Evolutionary conservation across 2,329 filamentous ascomycete species (phyloP), one percentile per base, ranked within the genome.

Genomic region (Ascochyta clinopodiicola): DNA sequence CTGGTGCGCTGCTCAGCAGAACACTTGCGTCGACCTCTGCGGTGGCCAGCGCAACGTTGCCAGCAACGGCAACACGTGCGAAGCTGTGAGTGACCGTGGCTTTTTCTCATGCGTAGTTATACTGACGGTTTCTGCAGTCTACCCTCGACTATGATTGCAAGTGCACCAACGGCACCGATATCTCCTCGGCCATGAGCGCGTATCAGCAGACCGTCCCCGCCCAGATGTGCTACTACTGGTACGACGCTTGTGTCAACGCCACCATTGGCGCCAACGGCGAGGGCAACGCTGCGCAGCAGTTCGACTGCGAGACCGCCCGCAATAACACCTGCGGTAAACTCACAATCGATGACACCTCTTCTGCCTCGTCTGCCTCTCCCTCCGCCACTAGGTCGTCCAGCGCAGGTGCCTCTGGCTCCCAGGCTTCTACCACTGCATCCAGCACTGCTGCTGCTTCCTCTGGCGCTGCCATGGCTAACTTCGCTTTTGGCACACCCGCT

Each of bases 11-110:
- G 84, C 80, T 60, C 78, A 88, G 76, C 75, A 75, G 57, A 85
- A 86, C 74, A 81, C 80, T 39, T 89, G 87, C 77, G 84, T 83
- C 15, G 70, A 80, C 54, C 79, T 88, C 60, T 89, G 87, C 75
- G 79, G 79, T 59, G 80, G 70, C 54, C 65, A 66, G 49, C 71
- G 80, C 59, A 68, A 69, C 17, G 60, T 74, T n/a, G 68, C 67
- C 31, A 60, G 75, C 79, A 62, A 74, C 69, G 58, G 66, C 60
- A 88, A 88, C 77, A 73, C 68, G 44, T 89, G 87, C 71, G 79
- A 85, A 59, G 39, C 75, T 32, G 86, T 89, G 81, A 71, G 84
- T 75, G 8, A 9, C 10, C 13, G 27, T 3, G 4, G 6, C 13
- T 15, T 13, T 15, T 3, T 17, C 5, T 2, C 17, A 13, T 2